Percentiles rank a stretch among this genome's conserved stretches.
These are phyloP conservation scores for Stylosanthes scabra DNA, from an alignment of 331 rosid species.

Conservation along the genomic window DNA sequence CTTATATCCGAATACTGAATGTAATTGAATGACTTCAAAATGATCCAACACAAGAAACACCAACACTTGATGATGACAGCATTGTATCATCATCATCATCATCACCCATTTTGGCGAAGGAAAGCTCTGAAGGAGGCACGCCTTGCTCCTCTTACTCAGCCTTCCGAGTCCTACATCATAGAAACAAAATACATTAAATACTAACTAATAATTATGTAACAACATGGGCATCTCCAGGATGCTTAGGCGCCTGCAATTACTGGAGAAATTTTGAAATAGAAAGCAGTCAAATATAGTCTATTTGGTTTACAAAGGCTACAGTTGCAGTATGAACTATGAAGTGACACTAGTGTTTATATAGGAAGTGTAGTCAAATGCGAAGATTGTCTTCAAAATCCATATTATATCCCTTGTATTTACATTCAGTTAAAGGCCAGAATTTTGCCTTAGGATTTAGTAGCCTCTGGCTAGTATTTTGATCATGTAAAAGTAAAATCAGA, in stretches of 20 bases:
- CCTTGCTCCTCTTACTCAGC: conserved; percentile 42
- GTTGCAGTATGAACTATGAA: not conserved
- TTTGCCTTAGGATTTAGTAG: not conserved
- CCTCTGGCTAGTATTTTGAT: not conserved
- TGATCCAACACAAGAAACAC: conserved; percentile 50
- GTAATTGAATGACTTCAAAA: conserved; percentile 57
- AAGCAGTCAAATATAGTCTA: not conserved
- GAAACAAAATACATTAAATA: not conserved
- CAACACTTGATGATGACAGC: conserved; percentile 53
- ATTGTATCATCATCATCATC: conserved; percentile 12
- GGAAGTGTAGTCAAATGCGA: not conserved
- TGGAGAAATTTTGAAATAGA: not conserved
- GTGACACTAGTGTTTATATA: not conserved
- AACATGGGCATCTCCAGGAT: not conserved
- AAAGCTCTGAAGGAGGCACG: conserved; percentile 47
- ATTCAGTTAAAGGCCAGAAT: no score
- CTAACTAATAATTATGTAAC: not conserved
- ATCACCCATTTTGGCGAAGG: conserved; percentile 38
- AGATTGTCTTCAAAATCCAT: not conserved
- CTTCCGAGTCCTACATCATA: conserved; percentile 52
- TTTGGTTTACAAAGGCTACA: not conserved
- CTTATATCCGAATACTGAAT: conserved; percentile 52
- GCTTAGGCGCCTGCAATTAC: conserved; percentile 6
- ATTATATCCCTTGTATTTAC: no score
- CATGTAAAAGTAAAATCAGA: not conserved